Evolutionary conservation across 176 grass and related monocot genomes (phyloP).

Genomic region (Carex myosuroides): DNA sequence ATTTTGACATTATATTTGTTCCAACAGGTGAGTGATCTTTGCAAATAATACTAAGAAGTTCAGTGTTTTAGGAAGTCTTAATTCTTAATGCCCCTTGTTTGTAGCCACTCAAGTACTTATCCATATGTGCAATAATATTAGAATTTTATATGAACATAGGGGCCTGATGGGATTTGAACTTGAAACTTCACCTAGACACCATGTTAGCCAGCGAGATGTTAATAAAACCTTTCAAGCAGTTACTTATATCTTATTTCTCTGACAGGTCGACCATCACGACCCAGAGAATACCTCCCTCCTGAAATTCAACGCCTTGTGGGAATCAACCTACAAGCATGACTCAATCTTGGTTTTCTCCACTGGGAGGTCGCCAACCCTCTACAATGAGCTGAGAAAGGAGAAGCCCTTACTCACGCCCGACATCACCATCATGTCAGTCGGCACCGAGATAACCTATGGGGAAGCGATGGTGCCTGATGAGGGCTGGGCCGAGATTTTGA

Average conservation of each 20-base stretch:
- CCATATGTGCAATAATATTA: neutral
- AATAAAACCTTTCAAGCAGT: neutral
- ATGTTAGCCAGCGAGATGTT: neutral
- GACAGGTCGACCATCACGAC: conserved; percentile 74
- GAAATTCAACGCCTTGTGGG: conserved; percentile 67
- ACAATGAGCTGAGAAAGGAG: conserved; percentile 58
- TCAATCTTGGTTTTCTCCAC: conserved; percentile 82
- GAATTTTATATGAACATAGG: neutral
- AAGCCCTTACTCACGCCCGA: conserved; percentile 83
- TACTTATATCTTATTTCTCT: conserved; percentile 15
- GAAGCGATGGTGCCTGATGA: conserved; percentile 78
- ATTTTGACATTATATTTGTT: neutral
- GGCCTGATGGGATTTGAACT: neutral
- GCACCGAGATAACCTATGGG: conserved; percentile 83
- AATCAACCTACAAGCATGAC: conserved; percentile 56
- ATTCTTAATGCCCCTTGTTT: neutral
- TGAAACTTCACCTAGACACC: neutral
- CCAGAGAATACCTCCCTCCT: conserved; percentile 62
- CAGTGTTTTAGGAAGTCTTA: neutral
- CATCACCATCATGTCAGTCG: conserved; percentile 92
- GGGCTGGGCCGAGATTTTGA: conserved; percentile 56
- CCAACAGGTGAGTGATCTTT: neutral
- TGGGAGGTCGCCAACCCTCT: conserved; percentile 62
- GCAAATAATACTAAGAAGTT: neutral
- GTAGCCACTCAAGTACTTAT: neutral